Evolutionary conservation across 768 basidiomycete genomes (phyloP), one percentile per base, ranked within the genome.

Genomic region (Infundibulicybe gibba): DNA sequence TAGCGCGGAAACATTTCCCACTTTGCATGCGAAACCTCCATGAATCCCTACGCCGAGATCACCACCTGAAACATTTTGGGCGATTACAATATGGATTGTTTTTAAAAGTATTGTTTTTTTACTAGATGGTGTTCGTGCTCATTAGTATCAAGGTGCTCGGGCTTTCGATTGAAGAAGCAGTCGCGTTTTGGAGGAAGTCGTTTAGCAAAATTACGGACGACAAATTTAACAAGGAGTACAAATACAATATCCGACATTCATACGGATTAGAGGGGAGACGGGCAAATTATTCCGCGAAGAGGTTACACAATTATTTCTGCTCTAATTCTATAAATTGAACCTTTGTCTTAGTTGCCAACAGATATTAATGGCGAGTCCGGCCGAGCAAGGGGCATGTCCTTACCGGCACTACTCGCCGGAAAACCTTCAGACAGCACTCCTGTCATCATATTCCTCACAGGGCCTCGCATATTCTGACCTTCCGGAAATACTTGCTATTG

Each of bases 141-240:
- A 38, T 40, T 42, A 16, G 32, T 31, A 37, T 41, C 10, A 58
- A 97, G 95, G 90, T 90, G 2, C 72, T 98, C 47, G 97, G 97
- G 6, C 67, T 99, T 48, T 86, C 94, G 0, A 81, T 99, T 32
- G 95, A 99, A 13, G 97, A 99, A 66, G 94, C 97, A 1, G 63
- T 97, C 40, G 68, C 77, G 9, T 99, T 97, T 66, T 99, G 97
- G 97, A 75, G 91, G 45, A 89, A 84, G 60, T 85, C 89, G 19
- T 97, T 95, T 62, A 81, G 72, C 51, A 71, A 68, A 20, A 81
- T 91, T 45, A 82, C 85, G 9, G 95, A 97, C 49, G 93, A 97
- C 68, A 87, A 92, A 62, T 99, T 98, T 68, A 95, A 94, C 72
- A 99, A 98, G 62, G 90, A 97, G 61, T 86, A 97, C 76, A 86